A percentile compares a stretch with the other conserved stretches of the same genome.
These are phyloP conservation scores for Auriscalpium microsporum DNA, from an alignment of 768 basidiomycete genomes.

Conservation along the genomic window DNA sequence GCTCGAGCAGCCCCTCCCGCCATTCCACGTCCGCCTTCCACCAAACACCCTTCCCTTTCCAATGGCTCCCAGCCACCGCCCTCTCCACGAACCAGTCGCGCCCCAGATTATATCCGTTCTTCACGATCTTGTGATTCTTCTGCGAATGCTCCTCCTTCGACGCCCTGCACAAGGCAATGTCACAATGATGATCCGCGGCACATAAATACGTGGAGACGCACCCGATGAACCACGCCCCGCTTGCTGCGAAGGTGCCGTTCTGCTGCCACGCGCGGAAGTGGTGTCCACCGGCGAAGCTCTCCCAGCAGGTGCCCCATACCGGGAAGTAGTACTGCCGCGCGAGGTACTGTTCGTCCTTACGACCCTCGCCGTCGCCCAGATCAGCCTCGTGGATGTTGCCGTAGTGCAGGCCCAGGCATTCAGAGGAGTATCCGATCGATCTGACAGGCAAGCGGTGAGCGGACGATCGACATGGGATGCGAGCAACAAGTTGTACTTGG, in stretches of 20 bases:
- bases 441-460: conserved; percentile 25
- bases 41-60: conserved; percentile 43
- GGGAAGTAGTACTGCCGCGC: conserved; percentile 75
- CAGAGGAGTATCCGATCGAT: conserved; percentile 75
- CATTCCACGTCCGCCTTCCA: conserved; percentile 78
- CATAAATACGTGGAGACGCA: neutral
- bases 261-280: conserved; percentile 89
- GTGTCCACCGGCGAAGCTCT: conserved; percentile 78
- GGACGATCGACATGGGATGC: neutral
- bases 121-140: conserved; percentile 64
- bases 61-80: conserved; percentile 51
- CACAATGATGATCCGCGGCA: neutral
- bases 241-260: conserved; percentile 64
- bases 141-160: conserved; percentile 68
- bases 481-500: conserved; percentile 38
- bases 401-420: conserved; percentile 73
- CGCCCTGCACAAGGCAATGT: conserved; percentile 33
- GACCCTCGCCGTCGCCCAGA: conserved; percentile 74
- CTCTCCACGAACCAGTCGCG: conserved; percentile 69
- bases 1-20: conserved; percentile 58
- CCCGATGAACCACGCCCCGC: conserved; percentile 83
- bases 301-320: conserved; percentile 82
- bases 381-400: conserved; percentile 72
- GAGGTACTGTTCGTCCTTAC: conserved; percentile 59
- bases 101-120: conserved; percentile 76